Percentiles rank a stretch among this genome's conserved stretches.
These are phyloP conservation scores for Endocladia muricata DNA, from an alignment of 31 red algal species.

Conservation along the genomic window DNA sequence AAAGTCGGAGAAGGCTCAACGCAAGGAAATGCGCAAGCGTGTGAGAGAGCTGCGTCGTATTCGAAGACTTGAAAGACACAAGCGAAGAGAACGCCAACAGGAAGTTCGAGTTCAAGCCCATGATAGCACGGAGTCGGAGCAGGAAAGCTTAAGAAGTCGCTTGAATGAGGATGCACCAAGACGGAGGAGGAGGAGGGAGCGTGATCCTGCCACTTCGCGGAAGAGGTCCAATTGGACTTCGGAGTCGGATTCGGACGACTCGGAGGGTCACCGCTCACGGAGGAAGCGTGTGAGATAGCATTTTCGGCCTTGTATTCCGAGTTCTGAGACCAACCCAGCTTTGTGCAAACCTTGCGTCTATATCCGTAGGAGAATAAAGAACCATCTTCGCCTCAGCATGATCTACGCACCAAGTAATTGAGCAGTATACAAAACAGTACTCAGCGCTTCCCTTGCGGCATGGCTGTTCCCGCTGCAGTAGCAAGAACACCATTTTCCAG, in stretches of 20 bases:
- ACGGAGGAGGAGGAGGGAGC: constrained; percentile 17
- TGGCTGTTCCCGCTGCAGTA: constrained; percentile 61
- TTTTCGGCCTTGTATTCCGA: no score
- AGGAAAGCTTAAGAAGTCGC: constrained; percentile 11
- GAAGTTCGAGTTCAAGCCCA: background rate
- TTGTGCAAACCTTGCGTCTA: no score
- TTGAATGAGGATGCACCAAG: constrained; percentile 18
- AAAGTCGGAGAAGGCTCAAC: constrained; percentile 36
- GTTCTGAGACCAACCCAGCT: no score
- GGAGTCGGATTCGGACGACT: constrained; percentile 18
- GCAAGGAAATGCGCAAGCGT: constrained; percentile 49
- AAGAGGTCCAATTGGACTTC: constrained; percentile 9
- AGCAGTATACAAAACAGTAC: no score
- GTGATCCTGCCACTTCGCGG: background rate
- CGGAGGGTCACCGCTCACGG: constrained; percentile 15
- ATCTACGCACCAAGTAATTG: no score
- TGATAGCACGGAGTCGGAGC: constrained; percentile 29
- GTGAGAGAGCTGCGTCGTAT: constrained; percentile 32
- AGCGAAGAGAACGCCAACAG: constrained; percentile 26
- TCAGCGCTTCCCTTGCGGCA: no score
- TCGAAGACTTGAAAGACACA: constrained; percentile 31
- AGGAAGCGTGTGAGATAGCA: constrained; percentile 24
- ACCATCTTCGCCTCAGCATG: no score
- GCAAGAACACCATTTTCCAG: constrained; percentile 70
- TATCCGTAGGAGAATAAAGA: no score